Evolutionary conservation across 176 grass and related monocot genomes (phyloP).

Genomic region (Aegilops speltoides): DNA sequence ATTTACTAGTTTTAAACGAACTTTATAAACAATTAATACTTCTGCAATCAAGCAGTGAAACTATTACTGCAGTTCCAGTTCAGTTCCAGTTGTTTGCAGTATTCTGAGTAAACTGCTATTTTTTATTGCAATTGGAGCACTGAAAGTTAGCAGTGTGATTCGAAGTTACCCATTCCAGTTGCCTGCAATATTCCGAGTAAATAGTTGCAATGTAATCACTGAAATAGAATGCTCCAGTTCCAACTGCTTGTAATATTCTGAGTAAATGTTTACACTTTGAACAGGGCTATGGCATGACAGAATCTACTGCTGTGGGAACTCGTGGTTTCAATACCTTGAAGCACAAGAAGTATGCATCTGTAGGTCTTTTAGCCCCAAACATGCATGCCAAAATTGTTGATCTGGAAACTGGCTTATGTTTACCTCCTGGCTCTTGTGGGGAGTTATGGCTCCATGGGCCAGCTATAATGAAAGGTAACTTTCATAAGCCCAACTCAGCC

Average conservation of each 20-base stretch:
- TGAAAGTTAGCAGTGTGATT: not conserved
- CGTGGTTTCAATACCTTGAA: conserved; percentile 77
- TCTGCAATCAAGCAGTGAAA: too few relatives aligned
- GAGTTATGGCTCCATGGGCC: conserved; percentile 81
- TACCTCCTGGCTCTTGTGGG: conserved; percentile 68
- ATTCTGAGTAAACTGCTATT: not conserved
- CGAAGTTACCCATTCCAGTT: not conserved
- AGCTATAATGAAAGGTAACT: conserved; percentile 85
- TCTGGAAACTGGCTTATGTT: conserved; percentile 48
- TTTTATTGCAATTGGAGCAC: not conserved
- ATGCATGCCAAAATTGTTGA: conserved; percentile 77
- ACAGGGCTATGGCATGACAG: conserved; percentile 96
- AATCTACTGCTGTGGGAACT: conserved; percentile 83
- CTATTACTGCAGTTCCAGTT: too few relatives aligned
- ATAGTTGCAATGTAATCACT: not conserved
- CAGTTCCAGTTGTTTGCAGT: too few relatives aligned
- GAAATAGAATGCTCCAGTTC: not conserved
- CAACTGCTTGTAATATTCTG: not conserved
- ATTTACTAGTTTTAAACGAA: not conserved
- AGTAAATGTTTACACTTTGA: conserved; percentile 1
- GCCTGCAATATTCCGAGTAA: not conserved
- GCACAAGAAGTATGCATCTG: conserved; percentile 64
- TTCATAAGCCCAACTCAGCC: not conserved
- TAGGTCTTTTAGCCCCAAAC: conserved; percentile 90
- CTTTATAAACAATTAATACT: not conserved